Evolutionary conservation across 352 stramenopile genomes (phyloP).

Genomic region (Phytophthora cryptogea): DNA sequence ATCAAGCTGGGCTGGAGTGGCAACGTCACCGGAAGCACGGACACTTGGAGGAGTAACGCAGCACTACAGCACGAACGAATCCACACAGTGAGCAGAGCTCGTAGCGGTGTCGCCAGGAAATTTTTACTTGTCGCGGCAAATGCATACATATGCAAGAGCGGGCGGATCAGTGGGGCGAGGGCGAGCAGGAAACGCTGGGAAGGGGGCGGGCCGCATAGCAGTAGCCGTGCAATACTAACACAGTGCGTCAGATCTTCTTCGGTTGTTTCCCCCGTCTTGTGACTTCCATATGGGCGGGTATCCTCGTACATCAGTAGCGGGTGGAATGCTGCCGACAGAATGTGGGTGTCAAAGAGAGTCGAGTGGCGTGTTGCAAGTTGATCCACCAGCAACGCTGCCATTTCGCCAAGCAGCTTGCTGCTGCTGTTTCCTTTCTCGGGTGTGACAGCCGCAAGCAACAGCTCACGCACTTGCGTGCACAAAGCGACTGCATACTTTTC

Average conservation of each 20-base stretch:
- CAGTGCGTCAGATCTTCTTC: constrained; percentile 59
- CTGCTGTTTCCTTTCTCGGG: constrained; percentile 46
- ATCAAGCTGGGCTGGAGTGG: constrained; percentile 38
- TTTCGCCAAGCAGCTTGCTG: constrained; percentile 79
- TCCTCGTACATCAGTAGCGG: constrained; percentile 71
- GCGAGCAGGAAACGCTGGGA: constrained; percentile 54
- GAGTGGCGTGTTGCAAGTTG: constrained; percentile 54
- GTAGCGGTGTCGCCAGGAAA: constrained; percentile 39
- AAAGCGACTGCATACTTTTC: constrained; percentile 52
- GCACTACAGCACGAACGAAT: constrained; percentile 53
- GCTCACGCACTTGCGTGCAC: constrained; percentile 52
- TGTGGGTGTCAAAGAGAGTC: constrained; percentile 49
- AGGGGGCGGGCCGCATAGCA: constrained; percentile 72
- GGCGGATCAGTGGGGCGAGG: constrained; percentile 54
- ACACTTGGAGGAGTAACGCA: constrained; percentile 52
- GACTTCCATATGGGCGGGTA: constrained; percentile 5
- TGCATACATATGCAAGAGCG: constrained; percentile 71
- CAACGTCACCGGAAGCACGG: constrained; percentile 55
- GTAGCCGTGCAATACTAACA: constrained; percentile 52
- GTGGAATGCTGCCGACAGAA: constrained; percentile 61
- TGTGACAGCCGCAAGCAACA: constrained; percentile 51
- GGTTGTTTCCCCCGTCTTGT: constrained; percentile 11
- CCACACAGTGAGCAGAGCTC: constrained; percentile 34
- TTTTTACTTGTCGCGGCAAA: constrained; percentile 76
- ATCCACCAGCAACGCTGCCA: constrained; percentile 62